Base-by-base conservation (phyloP, 2,329 filamentous ascomycete species). In the Pseudocercospora fuligena region DNA sequence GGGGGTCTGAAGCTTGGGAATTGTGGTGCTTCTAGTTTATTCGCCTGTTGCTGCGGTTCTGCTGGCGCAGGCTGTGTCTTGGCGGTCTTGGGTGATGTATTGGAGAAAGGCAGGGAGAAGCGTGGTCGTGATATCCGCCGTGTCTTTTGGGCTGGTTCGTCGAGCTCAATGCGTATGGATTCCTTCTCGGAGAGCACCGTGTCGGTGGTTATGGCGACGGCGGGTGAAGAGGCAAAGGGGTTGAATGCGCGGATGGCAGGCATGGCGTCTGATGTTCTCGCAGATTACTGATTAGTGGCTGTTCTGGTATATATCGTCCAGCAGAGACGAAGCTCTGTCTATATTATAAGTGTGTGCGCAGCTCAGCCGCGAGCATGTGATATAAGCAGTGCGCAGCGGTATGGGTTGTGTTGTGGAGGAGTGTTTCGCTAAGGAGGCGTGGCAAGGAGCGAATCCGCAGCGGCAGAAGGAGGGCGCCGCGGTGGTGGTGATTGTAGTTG, bases 1-100 rank as follows among this genome's bases (percentile, higher is more conserved):
- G 87, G 83, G 27, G 81, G 86, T 72, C 91, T 88, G 77, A 91
- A 88, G 76, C 89, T 88, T 67, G 83, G 80, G 66, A 85, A 83
- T 72, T 85, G 69, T 14, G 74, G 69, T 43, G 75, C 69, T 40
- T 77, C 70, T 60, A 76, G 68, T 67, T 69, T 70, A n/a, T 68
- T 53, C 56, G 70, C 63, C 51, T 69, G 61, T 49, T 68, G 61
- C 27, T 62, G 58, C 33, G 66, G 61, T 49, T 81, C 74, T 79
- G 75, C 70, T 79, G 79, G 68, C 81, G 59, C 6, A 16, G 56
- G 56, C 81, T 69, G 64, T 60, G 70, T 58, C 66, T 73, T 72
- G 60, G 71, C 60, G 29, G 67, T 49, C 60, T 74, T 77, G 31
- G 73, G 74, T 16, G 73, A 68, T 61, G 68, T 70, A 64, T 72